Base-by-base conservation (phyloP, 495 filamentous ascomycete species). In the Aspergillus nidulans region DNA sequence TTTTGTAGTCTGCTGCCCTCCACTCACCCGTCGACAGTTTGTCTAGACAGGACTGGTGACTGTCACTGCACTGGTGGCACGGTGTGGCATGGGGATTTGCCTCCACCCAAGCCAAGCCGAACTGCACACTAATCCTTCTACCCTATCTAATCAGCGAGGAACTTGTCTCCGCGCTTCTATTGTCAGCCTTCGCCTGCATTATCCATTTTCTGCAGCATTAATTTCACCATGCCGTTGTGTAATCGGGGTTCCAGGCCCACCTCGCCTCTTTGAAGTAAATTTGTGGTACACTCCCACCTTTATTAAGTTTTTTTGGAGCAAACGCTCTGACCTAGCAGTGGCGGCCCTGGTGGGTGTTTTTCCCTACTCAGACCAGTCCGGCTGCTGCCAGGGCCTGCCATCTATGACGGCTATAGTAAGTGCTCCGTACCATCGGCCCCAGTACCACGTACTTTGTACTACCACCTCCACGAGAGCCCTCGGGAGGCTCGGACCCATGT, bases 111-210 rank as follows among this genome's bases (percentile, higher is more conserved):
- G 24, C 42, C 30, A 38, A 13, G 46, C 52, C 52, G 7, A 23
- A 44, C 44, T 44, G 15, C 34, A 9, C 21, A 38, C 39, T 30
- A 18, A 42, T 47, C 1, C 44, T 5, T 50, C 43, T 42, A 38
- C 24, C 30, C 54, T 56, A 30, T 56, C 38, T 44, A 16, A 51
- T 56, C 44, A 28, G 39, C 54, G 54, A 46, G 19, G 47, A 57
- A 51, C 54, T 47, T 50, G 16, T 16, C 16, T 34, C 30, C 30
- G 4, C 30, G 30, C 4, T 34, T 6, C 30, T 34, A 34, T 34
- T 34, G 9, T 34, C 30, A 34, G 6, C 9, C 10, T 34, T 34
- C 30, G 15, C 9, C 15, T 34, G 15, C 26, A 28, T 28, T 28
- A 28, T 28, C 9, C 8, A 34, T 2, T 34, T 34, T 34, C n/a